Evolutionary conservation across 1,139 yeast species (phyloP), one percentile per base, ranked within the genome.

Genomic region (Yamadazyma aaseri): DNA sequence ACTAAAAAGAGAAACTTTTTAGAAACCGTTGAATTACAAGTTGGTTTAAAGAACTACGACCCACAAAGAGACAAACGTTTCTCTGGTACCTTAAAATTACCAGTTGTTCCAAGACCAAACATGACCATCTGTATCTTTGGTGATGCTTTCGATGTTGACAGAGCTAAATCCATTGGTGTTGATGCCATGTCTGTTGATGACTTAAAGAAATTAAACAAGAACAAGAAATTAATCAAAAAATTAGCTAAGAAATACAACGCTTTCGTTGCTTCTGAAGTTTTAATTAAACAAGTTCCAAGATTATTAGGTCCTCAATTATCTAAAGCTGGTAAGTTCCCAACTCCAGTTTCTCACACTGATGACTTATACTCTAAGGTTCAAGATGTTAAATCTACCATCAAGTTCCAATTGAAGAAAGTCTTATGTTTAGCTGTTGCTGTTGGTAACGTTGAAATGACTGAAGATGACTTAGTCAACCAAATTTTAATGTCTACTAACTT

Each of bases 11-110:
- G 99, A 85, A 92, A 94, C 95, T 94, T 94, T 80, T 85, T 92
- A 77, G 98, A 94, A 83, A 92, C 99, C 74, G 90, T 94, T 65
- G 99, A 94, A 79, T 84, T 94, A 71, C 98, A 94, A 80, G 96
- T 94, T 65, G 98, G 98, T 73, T 83, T 94, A 65, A 94, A 94
- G 92, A 92, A 92, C 95, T 94, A 94, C 79, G 99, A 94, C 75
- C 97, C 99, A 70, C 98, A 94, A 81, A 90, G 99, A 86, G 99
- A 94, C 77, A 94, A 94, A 92, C 97, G 99, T 87, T 94, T 94
- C 97, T 90, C 97, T 71, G 99, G 99, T 80, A 69, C 97, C 66
- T 84, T 94, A 79, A 92, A 84, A 79, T 82, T 94, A 64, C 99
- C 99, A 67, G 83, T 83, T 69, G 96, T 95, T 57, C 98, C 98